A percentile compares a stretch with the other conserved stretches of the same genome.
Conservation (phyloP, 139 green algal genomes). For the Coelastrella sp. region DNA sequence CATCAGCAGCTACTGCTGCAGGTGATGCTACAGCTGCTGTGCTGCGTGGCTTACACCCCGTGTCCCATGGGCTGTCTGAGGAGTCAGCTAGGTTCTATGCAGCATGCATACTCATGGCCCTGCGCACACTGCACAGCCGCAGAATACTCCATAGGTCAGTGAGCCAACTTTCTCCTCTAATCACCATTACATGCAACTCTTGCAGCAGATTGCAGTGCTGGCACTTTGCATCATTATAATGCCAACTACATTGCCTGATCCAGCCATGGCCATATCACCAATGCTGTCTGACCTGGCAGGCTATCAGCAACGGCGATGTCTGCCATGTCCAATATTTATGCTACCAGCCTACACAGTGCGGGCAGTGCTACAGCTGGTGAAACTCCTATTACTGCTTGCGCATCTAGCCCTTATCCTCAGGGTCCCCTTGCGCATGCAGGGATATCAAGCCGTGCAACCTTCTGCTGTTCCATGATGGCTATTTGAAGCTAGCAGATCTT, state of each 20-base stretch:
- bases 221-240: not conserved
- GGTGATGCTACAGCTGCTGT: not conserved
- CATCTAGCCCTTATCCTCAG: not conserved
- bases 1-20: not conserved
- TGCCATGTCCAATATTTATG: too few species aligned
- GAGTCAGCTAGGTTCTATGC: slow-evolving; percentile 12
- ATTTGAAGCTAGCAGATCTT: slow-evolving; percentile 43
- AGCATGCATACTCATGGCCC: slow-evolving; percentile 34
- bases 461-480: slow-evolving; percentile 48
- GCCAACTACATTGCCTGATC: not conserved
- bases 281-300: too few species aligned
- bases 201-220: too few species aligned
- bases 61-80: slow-evolving; percentile 11
- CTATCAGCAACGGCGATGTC: too few species aligned
- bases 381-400: too few species aligned
- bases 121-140: slow-evolving; percentile 31
- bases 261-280: too few species aligned
- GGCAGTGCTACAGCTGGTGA: too few species aligned
- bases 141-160: slow-evolving; percentile 40
- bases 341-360: too few species aligned
- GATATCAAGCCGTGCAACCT: slow-evolving; percentile 49
- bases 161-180: too few species aligned
- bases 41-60: not conserved
- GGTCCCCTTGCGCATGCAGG: not conserved
- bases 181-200: too few species aligned